Percentiles rank a stretch among this genome's conserved stretches.
Conservation (phyloP, 345 rosid genomes). For the Bruguiera parviflora region DNA sequence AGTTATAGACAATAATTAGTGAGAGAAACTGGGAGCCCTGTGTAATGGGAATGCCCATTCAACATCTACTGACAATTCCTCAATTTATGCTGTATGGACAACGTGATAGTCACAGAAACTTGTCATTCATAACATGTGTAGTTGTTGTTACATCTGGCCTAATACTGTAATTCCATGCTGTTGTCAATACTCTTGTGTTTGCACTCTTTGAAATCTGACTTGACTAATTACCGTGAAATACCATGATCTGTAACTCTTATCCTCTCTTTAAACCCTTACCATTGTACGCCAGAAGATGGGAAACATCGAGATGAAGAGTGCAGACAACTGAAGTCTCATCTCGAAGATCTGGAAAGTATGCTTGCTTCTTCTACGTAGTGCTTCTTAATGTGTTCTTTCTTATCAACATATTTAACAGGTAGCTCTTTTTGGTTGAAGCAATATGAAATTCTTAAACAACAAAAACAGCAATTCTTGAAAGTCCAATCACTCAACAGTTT, state of each 20-base stretch:
- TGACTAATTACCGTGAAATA: background rate
- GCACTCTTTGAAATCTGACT: background rate
- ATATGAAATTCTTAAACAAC: background rate
- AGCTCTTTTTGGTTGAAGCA: background rate
- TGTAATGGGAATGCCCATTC: too few species aligned
- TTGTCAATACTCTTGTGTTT: too few species aligned
- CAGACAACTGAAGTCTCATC: slow-evolving; percentile 59
- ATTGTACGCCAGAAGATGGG: slow-evolving; percentile 50
- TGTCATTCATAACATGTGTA: too few species aligned
- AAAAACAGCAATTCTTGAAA: background rate
- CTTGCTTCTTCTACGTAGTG: slow-evolving; percentile 8
- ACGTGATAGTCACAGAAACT: too few species aligned
- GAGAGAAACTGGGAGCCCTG: too few species aligned
- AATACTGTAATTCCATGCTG: too few species aligned
- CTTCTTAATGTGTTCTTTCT: slow-evolving; percentile 3
- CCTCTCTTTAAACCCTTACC: slow-evolving; percentile 13
- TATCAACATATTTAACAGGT: background rate
- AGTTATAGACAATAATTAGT: too few species aligned
- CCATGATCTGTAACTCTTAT: background rate
- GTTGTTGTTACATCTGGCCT: too few species aligned
- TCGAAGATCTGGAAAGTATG: slow-evolving; percentile 70
- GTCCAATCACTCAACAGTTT: background rate
- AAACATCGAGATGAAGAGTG: slow-evolving; percentile 56
- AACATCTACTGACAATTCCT: too few species aligned
- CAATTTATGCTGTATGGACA: too few species aligned